Base-by-base conservation (phyloP, 2,329 filamentous ascomycete genomes). In the Chaetomiaceae sp. region DNA sequence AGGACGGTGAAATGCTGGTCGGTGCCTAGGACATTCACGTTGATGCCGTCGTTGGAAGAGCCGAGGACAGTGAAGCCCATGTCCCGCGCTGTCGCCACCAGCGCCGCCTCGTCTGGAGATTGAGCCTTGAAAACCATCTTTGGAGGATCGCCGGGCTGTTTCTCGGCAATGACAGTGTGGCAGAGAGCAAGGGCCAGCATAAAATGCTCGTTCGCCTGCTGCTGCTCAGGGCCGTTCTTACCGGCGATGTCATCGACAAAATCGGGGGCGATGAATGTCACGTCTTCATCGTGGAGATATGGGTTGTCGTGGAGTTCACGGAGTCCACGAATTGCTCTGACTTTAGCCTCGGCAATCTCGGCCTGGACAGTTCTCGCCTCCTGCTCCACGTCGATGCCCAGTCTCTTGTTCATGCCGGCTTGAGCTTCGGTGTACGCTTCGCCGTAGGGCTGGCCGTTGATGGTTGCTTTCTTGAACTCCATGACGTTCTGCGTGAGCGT, bases 381-480 rank as follows among this genome's bases (percentile, higher is more conserved):
- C 56, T 83, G 83, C 57, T 92, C 91, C 4, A 91, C 86, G 63
- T 97, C 84, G 44, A 96, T 79, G 43, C 93, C 93, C 68, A 92
- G 74, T 54, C 93, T 82, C 69, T 92, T 90, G 66, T 95, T 90
- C 88, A 99, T 93, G 51, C 93, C 93, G 45, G 92, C 88, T 68
- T 96, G 89, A 0, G 93, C 93, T 69, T 99, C 93, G 0, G 95
- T 99, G 64, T 96, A 99, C 0, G 93, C 93, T 71, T 99, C 93
- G 55, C 95, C 93, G 60, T 99, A 99, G 0, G 91, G 84, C 54
- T 93, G 81, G n/a, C 92, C 92, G 63, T 97, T 97, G 69, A 99
- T 85, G 0, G 91, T 95, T 49, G 87, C 90, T 70, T 99, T 99
- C 70, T 97, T 99, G 80, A 97, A 99, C 68, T 99, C 95, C 93